Percentiles rank a stretch among this genome's conserved stretches.
Evolutionary conservation across 2,329 filamentous ascomycete species (phyloP).

Genomic region (Colletotrichum agaves): DNA sequence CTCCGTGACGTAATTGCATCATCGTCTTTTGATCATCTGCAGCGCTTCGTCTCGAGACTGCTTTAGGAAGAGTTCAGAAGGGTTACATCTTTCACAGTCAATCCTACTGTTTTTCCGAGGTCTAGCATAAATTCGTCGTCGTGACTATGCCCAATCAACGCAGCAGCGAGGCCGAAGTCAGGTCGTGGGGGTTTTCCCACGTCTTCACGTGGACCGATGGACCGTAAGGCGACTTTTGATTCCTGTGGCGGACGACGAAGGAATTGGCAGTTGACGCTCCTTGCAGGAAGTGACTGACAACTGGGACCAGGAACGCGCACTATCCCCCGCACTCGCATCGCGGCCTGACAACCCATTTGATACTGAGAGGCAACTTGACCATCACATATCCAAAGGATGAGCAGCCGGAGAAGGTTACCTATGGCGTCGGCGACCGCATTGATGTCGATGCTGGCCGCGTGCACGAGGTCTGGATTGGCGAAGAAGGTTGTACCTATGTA

Average conservation of each 20-base stretch:
- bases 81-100: no score
- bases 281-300: slow-evolving; percentile 1
- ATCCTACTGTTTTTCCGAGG: no score
- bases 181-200: slow-evolving; percentile 74
- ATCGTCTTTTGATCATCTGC: background rate
- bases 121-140: no score
- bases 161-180: slow-evolving; percentile 69
- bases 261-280: no score
- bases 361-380: slow-evolving; percentile 72
- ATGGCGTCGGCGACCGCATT: slow-evolving; percentile 68
- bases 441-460: slow-evolving; percentile 72
- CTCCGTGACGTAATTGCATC: slow-evolving; percentile 27
- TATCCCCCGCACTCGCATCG: slow-evolving; percentile 75
- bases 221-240: slow-evolving; percentile 62
- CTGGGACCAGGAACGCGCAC: slow-evolving; percentile 66
- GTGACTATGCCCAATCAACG: slow-evolving; percentile 44
- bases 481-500: slow-evolving; percentile 74
- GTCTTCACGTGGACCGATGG: slow-evolving; percentile 80
- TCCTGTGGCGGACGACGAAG: background rate
- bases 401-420: slow-evolving; percentile 65
- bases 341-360: slow-evolving; percentile 75
- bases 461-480: slow-evolving; percentile 78
- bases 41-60: background rate
- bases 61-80: no score
- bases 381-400: slow-evolving; percentile 73